Percentiles rank a stretch among this genome's conserved stretches.
Evolutionary conservation across 2,329 filamentous ascomycete species (phyloP).

Genomic region (Zarea fungicola): DNA sequence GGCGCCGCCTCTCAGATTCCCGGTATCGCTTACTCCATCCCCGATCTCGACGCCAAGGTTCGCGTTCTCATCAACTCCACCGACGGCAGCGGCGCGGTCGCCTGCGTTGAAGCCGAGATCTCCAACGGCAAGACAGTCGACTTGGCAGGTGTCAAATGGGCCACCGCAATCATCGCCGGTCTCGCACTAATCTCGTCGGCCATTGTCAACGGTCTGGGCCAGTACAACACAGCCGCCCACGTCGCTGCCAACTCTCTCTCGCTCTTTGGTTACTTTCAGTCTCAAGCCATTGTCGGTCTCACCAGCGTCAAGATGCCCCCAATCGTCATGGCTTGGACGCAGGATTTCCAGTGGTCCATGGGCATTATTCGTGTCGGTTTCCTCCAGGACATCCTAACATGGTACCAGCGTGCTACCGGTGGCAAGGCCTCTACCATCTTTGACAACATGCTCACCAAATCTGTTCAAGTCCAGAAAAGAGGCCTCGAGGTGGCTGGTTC

Average conservation of each 20-base stretch:
- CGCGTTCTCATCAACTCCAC: constrained; percentile 74
- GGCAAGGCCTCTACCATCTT: constrained; percentile 80
- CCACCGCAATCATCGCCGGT: constrained; percentile 80
- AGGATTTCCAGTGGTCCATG: constrained; percentile 98
- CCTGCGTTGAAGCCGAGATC: constrained; percentile 81
- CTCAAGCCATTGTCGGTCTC: constrained; percentile 86
- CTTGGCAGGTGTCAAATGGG: constrained; percentile 82
- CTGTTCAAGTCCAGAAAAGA: constrained; percentile 73
- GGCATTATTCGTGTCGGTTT: constrained; percentile 84
- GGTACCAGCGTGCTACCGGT: constrained; percentile 92
- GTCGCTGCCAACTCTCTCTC: constrained; percentile 90
- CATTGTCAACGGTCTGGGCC: constrained; percentile 82
- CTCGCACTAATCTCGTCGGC: constrained; percentile 80
- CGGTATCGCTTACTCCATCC: constrained; percentile 80
- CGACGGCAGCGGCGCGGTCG: constrained; percentile 56
- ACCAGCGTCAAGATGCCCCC: constrained; percentile 77
- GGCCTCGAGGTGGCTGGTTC: constrained; percentile 19
- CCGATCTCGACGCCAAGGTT: constrained; percentile 84
- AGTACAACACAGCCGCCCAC: constrained; percentile 91
- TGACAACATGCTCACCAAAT: constrained; percentile 66
- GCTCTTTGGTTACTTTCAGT: constrained; percentile 90
- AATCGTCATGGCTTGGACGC: constrained; percentile 87
- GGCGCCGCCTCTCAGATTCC: constrained; percentile 64
- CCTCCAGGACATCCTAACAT: constrained; percentile 82
- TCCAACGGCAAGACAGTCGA: constrained; percentile 93